Evolutionary conservation across 257 asterid species (phyloP).

Genomic region (Primulina eburnea): DNA sequence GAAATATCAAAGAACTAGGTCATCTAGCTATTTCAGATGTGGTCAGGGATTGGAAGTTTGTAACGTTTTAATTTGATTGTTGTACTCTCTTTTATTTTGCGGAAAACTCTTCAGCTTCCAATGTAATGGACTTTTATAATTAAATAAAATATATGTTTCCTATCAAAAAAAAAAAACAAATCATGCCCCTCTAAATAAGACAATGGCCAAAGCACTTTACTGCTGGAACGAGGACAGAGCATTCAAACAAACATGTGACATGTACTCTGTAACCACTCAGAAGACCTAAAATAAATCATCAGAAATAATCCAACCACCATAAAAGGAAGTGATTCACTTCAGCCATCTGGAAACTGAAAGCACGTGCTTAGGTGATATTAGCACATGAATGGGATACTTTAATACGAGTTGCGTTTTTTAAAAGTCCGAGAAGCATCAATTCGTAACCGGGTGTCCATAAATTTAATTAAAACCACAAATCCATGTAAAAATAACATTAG

Average conservation of each 20-base stretch:
- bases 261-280: neutral
- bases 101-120: too few species aligned
- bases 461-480: neutral
- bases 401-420: neutral
- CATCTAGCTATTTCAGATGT: too few species aligned
- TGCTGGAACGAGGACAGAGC: neutral
- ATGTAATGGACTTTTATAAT: too few species aligned
- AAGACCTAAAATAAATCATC: neutral
- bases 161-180: neutral
- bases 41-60: too few species aligned
- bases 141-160: too few species aligned
- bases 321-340: constrained; percentile 14
- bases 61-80: too few species aligned
- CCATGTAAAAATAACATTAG: neutral
- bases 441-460: neutral
- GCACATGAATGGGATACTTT: constrained; percentile 13
- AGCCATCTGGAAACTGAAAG: constrained; percentile 14
- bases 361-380: neutral
- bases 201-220: constrained; percentile 5
- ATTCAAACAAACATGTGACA: constrained; percentile 9
- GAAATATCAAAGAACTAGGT: too few species aligned
- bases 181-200: neutral
- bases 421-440: constrained; percentile 6
- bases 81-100: too few species aligned
- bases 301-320: constrained; percentile 11